Evolutionary conservation across 2,329 filamentous ascomycete genomes (phyloP).

Genomic region (Penicillium brasilianum): DNA sequence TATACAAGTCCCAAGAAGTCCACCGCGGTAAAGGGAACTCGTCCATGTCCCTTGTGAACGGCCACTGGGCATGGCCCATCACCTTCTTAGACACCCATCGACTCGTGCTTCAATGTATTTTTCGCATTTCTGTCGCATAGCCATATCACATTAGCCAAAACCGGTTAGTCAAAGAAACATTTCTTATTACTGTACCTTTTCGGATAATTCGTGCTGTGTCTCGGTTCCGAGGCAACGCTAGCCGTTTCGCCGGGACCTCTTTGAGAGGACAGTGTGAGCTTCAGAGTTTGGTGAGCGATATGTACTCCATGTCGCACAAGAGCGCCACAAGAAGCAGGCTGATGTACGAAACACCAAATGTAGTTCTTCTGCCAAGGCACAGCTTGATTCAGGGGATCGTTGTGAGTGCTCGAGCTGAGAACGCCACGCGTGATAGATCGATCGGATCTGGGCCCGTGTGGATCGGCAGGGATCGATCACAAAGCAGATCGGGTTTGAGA

Average conservation of each 20-base stretch:
- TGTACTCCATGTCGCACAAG: constrained; percentile 11
- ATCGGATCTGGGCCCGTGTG: constrained; percentile 15
- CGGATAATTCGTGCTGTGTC: not conserved
- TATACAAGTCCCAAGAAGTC: not conserved
- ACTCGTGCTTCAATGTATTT: constrained; percentile 8
- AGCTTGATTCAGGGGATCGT: not conserved
- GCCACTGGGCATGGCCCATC: not conserved
- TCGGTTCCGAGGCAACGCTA: not conserved
- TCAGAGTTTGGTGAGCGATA: constrained; percentile 1
- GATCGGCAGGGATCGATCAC: constrained; percentile 22
- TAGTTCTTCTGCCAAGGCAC: not conserved
- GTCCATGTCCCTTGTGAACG: not conserved
- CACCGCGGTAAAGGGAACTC: not conserved
- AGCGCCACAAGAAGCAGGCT: constrained; percentile 1
- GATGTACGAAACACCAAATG: not conserved
- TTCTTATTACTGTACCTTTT: constrained; percentile 11
- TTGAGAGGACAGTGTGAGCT: not conserved
- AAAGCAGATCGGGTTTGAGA: constrained; percentile 8
- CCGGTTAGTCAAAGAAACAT: constrained; percentile 26
- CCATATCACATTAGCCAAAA: constrained; percentile 24
- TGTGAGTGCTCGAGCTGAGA: not conserved
- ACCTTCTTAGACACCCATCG: not conserved
- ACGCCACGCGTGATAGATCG: constrained; percentile 10
- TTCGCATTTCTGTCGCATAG: constrained; percentile 20
- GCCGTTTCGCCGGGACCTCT: not conserved